Evolutionary conservation across 2,329 filamentous ascomycete genomes (phyloP), one percentile per base, ranked within the genome.

Genomic region (Hirsutella minnesotensis): DNA sequence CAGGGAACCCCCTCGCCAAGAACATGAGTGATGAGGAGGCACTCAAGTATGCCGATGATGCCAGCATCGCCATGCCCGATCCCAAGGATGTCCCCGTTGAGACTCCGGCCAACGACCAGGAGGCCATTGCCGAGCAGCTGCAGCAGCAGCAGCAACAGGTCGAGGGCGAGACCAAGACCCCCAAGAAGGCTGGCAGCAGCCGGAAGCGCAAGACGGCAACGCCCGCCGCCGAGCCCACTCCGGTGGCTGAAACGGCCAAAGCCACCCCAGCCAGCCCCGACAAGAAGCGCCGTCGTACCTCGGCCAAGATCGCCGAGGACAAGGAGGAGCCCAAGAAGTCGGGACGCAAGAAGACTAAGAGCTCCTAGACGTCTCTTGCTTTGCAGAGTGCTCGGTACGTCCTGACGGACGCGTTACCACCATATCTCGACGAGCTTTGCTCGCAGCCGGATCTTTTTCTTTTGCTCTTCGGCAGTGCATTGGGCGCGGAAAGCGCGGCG

Each of bases 1-100:
- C 62, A 29, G 75, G 74, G 49, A 81, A 80, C 63, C 55, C 60
- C 4, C 56, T 66, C 5, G 77, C 77, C 50, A 76, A 77, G 56
- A 65, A 71, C 50, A 81, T 81, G 77, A 63, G 60, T 3, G 77
- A 81, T 44, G 68, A 76, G 31, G 75, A 79, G 47, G 77, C 77
- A 2, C 65, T 73, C 21, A 62, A 65, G 53, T 81, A 81, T 48
- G 76, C 76, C n/a, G 74, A 81, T 40, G 65, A 70, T 47, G 69
- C 71, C 56, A 62, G 66, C 52, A 73, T 81, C 47, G 63, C 70
- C 47, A 67, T 75, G 56, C 72, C 73, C 10, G 63, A 67, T 30
- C 55, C 70, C 41, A 70, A 72, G 51, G 63, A 68, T 9, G 61
- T 61, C 46, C 51, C 56, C 37, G 51, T 43, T 9, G 56, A 56